Evolutionary conservation across 2,329 filamentous ascomycete genomes (phyloP), one percentile per base, ranked within the genome.

Genomic region (Ilyonectria mors-panacis): DNA sequence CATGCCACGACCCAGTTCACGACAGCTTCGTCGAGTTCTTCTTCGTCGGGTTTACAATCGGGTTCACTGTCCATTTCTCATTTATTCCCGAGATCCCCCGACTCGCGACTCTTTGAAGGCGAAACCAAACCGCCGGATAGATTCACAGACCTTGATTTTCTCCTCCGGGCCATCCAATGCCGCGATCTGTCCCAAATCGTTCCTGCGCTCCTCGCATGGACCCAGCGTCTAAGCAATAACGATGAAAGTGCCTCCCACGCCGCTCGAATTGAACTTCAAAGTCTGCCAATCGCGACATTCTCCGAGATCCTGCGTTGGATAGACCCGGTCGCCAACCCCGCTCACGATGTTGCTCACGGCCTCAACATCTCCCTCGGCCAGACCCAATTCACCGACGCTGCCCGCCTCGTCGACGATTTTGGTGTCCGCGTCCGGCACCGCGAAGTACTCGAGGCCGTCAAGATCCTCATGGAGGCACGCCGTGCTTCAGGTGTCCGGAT

Each of bases 241-340:
- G 47, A 70, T 19, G 53, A 44, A 4, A 71, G 78, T 35, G 33
- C 63, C 3, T 59, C 75, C n/a, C 53, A 71, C 1, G 68, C 70
- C 6, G 74, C 79, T 17, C 73, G 79, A 8, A 67, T 77, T 7
- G 76, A 81, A 50, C 70, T 84, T 6, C 70, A 70, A 15, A 57
- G 68, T 0, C 75, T 94, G 23, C 84, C 91, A 0, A 78, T 83
- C 2, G 81, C 85, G 1, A 85, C 85, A 1, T 90, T 94, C 74
- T 88, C 89, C 1, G 89, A 92, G 69, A 85, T 92, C 10, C 77
- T 95, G 33, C 85, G 86, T 37, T 83, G 85, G 6, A 78, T 94
- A 9, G 89, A 93, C 64, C 91, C 92, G 0, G 73, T 87, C 5
- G 74, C 78, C 23, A 79, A 89, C 19, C 76, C 79, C 21, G 78